Base-by-base conservation (phyloP, 2,329 filamentous ascomycete genomes). In the Penicillium sumatraense region DNA sequence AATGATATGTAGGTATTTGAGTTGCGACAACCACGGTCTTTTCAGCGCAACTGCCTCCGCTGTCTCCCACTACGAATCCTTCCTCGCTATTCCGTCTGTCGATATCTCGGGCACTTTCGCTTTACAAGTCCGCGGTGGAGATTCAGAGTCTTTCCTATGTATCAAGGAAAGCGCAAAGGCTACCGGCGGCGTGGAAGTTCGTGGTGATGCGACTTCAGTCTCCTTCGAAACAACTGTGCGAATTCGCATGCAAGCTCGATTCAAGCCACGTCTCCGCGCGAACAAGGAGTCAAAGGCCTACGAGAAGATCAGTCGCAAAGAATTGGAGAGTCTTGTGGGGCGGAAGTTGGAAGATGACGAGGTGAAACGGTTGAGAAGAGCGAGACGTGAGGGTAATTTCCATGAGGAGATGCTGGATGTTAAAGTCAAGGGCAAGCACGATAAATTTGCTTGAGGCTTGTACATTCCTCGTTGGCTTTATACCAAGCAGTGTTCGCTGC, bases 231-330 rank as follows among this genome's bases (percentile, higher is more conserved):
- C 90, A 9, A 89, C 87, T 6, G 72, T 96, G 57, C 83, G 91
- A 47, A 85, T 98, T 66, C 89, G 93, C 51, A 97, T 98, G 93
- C 93, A 98, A 78, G 91, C 93, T 20, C 83, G 90, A 48, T 98
- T 96, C 79, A 97, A 97, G 80, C 93, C 93, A 8, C 84, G 84
- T 59, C 75, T 95, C 42, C 90, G 89, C 74, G 88, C 88, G 9
- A 85, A 82, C 0, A 96, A 93, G 76, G 91, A 93, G 70, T 89
- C 91, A 61, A 95, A 89, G 78, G 89, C 90, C 0, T 83, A 84
- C 63, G 88, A 93, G 66, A 96, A 93, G 79, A 90, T 99, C 54
- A 93, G 88, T 68, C 83, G 90, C 58, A 88, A 88, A 67, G 91
- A 97, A 75, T 78, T 97, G 44, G 93, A 97, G 76, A 87, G 86